These are phyloP conservation scores for Zizania palustris DNA, from an alignment of 202 grass and related monocot species.

Conservation along the genomic window DNA sequence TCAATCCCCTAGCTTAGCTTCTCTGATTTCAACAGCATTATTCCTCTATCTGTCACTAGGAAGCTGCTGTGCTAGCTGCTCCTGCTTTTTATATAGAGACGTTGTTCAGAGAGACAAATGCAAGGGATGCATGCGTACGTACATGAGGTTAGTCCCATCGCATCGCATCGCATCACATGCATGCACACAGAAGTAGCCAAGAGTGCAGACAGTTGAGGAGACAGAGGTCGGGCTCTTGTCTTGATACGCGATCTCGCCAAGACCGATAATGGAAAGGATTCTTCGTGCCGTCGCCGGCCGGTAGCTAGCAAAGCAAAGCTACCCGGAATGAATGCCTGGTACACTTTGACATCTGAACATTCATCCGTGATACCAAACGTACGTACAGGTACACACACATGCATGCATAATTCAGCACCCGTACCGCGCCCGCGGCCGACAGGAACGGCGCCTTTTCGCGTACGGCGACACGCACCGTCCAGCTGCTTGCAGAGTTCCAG, in stretches of 20 bases:
- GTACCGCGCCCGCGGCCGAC: not conserved
- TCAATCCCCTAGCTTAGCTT: too few relatives aligned
- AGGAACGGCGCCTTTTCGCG: not conserved
- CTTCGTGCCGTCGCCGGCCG: not conserved
- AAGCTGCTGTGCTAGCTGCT: too few relatives aligned
- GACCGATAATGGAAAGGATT: not conserved
- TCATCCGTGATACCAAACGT: constrained; percentile 2
- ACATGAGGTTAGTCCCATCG: not conserved
- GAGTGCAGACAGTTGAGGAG: not conserved
- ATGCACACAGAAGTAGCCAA: not conserved
- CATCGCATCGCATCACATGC: not conserved
- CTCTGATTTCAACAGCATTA: too few relatives aligned
- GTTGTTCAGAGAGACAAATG: not conserved
- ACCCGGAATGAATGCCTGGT: not conserved
- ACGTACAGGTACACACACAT: not conserved
- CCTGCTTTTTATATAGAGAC: too few relatives aligned
- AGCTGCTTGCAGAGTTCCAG: not conserved
- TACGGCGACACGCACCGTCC: not conserved
- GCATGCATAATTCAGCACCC: not conserved
- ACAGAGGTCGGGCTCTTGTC: constrained; percentile 1
- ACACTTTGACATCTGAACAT: not conserved
- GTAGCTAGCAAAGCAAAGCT: not conserved
- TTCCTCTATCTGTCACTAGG: too few relatives aligned
- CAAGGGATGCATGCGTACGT: not conserved
- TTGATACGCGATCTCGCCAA: not conserved